Evolutionary conservation across 148 eudicot species (phyloP).

Genomic region (Hydrangea macrophylla): DNA sequence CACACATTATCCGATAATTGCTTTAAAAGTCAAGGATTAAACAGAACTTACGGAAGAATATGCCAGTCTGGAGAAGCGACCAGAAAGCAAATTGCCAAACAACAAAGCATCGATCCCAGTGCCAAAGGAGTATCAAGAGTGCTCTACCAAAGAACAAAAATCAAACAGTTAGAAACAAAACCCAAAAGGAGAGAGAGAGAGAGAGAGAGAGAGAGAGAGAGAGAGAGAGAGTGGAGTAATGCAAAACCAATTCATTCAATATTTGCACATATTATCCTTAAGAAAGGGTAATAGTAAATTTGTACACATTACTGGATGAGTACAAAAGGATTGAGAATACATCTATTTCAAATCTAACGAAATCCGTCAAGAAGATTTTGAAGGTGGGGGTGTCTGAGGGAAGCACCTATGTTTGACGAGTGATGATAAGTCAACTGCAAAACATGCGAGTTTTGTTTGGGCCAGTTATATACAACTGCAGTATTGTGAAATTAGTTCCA

Average conservation of each 20-base stretch:
- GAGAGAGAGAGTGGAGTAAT: neutral
- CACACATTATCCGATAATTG: neutral
- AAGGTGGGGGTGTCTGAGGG: neutral
- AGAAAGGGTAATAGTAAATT: too few relatives aligned
- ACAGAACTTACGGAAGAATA: slow-evolving; percentile 40
- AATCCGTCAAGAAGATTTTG: neutral
- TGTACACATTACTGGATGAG: too few relatives aligned
- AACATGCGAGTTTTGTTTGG: neutral
- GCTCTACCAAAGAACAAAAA: slow-evolving; percentile 47
- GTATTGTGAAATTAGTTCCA: neutral
- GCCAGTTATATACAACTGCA: neutral
- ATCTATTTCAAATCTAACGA: too few relatives aligned
- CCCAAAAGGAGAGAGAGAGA: neutral
- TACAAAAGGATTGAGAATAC: too few relatives aligned
- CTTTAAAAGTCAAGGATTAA: neutral
- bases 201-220: neutral
- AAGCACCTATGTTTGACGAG: neutral
- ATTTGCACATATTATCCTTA: neutral
- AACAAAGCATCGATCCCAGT: slow-evolving; percentile 38
- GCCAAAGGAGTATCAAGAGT: slow-evolving; percentile 69
- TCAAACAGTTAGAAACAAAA: slow-evolving; percentile 8
- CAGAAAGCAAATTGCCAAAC: slow-evolving; percentile 35
- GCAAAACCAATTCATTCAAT: neutral
- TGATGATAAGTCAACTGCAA: neutral
- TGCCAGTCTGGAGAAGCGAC: slow-evolving; percentile 33